Conservation (phyloP, 495 filamentous ascomycete genomes). For the Immersiella caudata region DNA sequence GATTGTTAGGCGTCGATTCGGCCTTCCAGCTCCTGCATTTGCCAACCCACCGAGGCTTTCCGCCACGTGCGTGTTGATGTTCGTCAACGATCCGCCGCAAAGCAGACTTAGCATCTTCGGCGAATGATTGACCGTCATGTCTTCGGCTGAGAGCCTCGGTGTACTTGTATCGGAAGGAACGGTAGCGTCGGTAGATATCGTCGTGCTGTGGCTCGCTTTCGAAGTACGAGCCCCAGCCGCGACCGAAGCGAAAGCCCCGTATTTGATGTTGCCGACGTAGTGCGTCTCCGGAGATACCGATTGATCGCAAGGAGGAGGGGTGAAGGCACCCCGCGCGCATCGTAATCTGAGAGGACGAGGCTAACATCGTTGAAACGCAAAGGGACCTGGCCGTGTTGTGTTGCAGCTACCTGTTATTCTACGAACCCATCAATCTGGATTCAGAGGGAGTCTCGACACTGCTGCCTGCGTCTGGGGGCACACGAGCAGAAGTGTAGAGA, state of each 20-base stretch:
- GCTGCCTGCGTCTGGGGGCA: background rate
- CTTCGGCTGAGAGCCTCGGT: conserved; percentile 32
- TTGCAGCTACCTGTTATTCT: conserved; percentile 29
- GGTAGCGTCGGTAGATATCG: conserved; percentile 43
- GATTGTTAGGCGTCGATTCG: conserved; percentile 33
- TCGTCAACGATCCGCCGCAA: conserved; percentile 41
- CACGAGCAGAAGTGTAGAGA: background rate
- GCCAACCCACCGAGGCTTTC: background rate
- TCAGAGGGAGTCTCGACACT: background rate
- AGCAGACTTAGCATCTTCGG: conserved; percentile 32
- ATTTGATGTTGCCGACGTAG: conserved; percentile 40
- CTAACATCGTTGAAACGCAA: conserved; percentile 39
- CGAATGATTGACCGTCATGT: conserved; percentile 21
- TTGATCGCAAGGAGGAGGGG: conserved; percentile 23
- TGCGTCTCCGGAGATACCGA: conserved; percentile 24
- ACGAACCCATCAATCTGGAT: conserved; percentile 16
- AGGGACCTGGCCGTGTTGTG: conserved; percentile 23
- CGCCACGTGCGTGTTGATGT: conserved; percentile 35
- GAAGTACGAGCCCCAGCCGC: conserved; percentile 45
- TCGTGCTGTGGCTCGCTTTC: conserved; percentile 41
- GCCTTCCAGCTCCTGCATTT: background rate
- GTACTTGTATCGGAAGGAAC: conserved; percentile 45
- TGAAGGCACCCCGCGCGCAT: conserved; percentile 21
- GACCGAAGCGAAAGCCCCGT: conserved; percentile 50
- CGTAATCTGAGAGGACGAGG: conserved; percentile 30